Percentiles rank a stretch among this genome's conserved stretches.
These are phyloP conservation scores for Yamadazyma spencermartinsiae DNA, from an alignment of 1,139 yeast species.

Conservation along the genomic window DNA sequence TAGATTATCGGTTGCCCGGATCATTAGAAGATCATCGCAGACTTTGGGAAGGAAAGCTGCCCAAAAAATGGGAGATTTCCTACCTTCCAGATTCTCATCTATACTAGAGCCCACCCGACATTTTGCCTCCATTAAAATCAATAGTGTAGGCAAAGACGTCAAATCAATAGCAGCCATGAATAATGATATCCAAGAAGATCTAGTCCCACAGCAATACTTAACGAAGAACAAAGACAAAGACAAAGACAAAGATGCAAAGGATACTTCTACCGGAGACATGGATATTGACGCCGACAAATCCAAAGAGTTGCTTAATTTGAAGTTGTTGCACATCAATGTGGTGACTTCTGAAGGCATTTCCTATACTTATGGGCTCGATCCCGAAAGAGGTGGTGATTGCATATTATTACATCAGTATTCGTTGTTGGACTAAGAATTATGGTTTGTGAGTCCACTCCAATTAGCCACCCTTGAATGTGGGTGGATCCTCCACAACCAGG, in stretches of 20 bases:
- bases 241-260: slow-evolving; percentile 11
- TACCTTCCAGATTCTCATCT: slow-evolving; percentile 83
- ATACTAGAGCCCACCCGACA: slow-evolving; percentile 90
- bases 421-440: slow-evolving; percentile 8
- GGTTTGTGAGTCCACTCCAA: too few relatives aligned
- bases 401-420: slow-evolving; percentile 72
- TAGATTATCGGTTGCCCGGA: slow-evolving; percentile 68
- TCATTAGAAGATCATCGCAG: slow-evolving; percentile 60
- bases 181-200: slow-evolving; percentile 40
- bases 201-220: slow-evolving; percentile 37
- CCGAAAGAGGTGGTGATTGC: slow-evolving; percentile 93
- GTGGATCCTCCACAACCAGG: too few relatives aligned
- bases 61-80: slow-evolving; percentile 81
- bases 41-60: slow-evolving; percentile 75
- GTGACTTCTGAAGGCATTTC: slow-evolving; percentile 87
- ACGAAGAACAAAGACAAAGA: slow-evolving; percentile 21
- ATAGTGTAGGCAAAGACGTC: slow-evolving; percentile 60
- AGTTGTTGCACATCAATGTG: slow-evolving; percentile 67
- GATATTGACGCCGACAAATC: slow-evolving; percentile 16
- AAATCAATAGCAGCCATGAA: slow-evolving; percentile 62
- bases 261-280: slow-evolving; percentile 4
- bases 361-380: slow-evolving; percentile 82
- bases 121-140: slow-evolving; percentile 89
- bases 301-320: slow-evolving; percentile 43
- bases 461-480: too few relatives aligned